Evolutionary conservation across 257 asterid species (phyloP), one percentile per base, ranked within the genome.

Genomic region (Solanum bulbocastanum): DNA sequence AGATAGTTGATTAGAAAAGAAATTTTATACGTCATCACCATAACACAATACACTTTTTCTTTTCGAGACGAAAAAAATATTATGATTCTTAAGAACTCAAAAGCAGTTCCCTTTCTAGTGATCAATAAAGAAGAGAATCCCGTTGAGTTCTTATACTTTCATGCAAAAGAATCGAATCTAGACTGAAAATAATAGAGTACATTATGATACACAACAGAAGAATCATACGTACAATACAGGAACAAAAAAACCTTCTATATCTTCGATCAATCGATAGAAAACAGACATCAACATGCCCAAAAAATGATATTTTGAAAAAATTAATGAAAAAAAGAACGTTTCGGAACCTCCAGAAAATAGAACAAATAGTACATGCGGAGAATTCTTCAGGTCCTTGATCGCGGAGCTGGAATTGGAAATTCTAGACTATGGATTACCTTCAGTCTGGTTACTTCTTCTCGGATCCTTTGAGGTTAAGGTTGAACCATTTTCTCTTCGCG

Each of bases 401-500:
- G 88, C 88, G 86, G 58, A 87, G 87, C 85, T 20, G 86, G 74
- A 78, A 87, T 74, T 88, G 79, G 89, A 86, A 87, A 86, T 89
- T 89, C 82, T 75, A 42, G 75, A 84, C 10, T 68, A 58, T 37
- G 72, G 83, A 36, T 36, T 6, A 52, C 35, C 32, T 66, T 23
- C 40, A 49, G 60, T 23, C 75, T 46, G 11, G 18, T 62, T 87
- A 82, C 89, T 90, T 94, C 87, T 92, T 95, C 42, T 96, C 99
- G 1, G 96, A 94, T 76, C 98, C 98, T 92, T 95, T 95, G 79
- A 94, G 92, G 91, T 96, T 94, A 76, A 96, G 96, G 92, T 93
- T 93, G 84, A 96, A 95, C 98, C 99, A 95, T 91, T 94, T 94
- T 92, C 93, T 96, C 92, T 91, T 97, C 5, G 95, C 85, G 35